Evolutionary conservation across 2,329 filamentous ascomycete genomes (phyloP).

Genomic region (Penicillium sp.): DNA sequence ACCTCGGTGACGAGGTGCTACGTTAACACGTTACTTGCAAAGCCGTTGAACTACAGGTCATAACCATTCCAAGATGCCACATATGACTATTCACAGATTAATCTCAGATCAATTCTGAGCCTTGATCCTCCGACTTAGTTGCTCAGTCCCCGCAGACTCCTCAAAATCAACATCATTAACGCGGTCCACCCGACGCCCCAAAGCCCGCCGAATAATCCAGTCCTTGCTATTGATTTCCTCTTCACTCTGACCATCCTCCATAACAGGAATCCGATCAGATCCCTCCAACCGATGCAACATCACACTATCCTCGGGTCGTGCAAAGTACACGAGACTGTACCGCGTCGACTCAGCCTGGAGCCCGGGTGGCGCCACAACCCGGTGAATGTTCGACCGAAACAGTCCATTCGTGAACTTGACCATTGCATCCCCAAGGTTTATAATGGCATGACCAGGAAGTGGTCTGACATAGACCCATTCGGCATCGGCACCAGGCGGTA

Average conservation of each 20-base stretch:
- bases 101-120: conserved; percentile 7
- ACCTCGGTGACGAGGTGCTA: no score
- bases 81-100: neutral
- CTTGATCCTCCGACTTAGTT: conserved; percentile 27
- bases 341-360: conserved; percentile 38
- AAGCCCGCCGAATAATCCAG: conserved; percentile 36
- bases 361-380: conserved; percentile 45
- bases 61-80: neutral
- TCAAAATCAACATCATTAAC: conserved; percentile 26
- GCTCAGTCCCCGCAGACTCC: conserved; percentile 29
- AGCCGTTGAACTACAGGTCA: neutral
- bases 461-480: conserved; percentile 49
- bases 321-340: conserved; percentile 50
- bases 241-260: conserved; percentile 26
- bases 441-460: conserved; percentile 40
- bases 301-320: conserved; percentile 44
- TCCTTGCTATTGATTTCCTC: conserved; percentile 35
- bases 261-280: conserved; percentile 27
- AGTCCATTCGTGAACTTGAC: conserved; percentile 39
- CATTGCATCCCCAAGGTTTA: conserved; percentile 40
- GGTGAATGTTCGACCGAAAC: conserved; percentile 39
- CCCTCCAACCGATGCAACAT: conserved; percentile 35
- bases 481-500: conserved; percentile 35
- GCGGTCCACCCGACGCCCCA: conserved; percentile 28
- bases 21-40: neutral